A percentile compares a stretch with the other conserved stretches of the same genome.
These are phyloP conservation scores for Arachnomyces sp. DNA, from an alignment of 2,329 filamentous ascomycete genomes.

Conservation along the genomic window DNA sequence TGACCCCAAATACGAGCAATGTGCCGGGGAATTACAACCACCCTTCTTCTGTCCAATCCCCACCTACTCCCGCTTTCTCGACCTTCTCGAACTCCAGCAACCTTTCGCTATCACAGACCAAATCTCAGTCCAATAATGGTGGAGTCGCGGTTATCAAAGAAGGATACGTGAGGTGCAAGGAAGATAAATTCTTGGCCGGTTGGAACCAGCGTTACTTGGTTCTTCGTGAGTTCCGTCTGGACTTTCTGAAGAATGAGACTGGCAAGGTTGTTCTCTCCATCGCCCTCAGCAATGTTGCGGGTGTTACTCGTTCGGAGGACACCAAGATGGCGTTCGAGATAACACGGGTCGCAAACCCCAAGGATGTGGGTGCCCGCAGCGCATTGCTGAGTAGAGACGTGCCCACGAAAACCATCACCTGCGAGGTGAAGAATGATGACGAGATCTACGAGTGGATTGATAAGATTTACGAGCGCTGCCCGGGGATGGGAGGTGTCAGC, in stretches of 20 bases:
- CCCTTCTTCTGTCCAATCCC: conserved; percentile 62
- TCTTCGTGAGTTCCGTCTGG: conserved; percentile 82
- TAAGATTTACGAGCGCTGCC: conserved; percentile 91
- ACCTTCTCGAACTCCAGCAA: conserved; percentile 62
- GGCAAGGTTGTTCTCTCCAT: conserved; percentile 83
- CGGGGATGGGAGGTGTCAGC: conserved; percentile 94
- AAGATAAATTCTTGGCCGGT: conserved; percentile 68
- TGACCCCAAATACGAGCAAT: conserved; percentile 61
- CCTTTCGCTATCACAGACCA: conserved; percentile 55
- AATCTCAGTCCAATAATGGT: conserved; percentile 54
- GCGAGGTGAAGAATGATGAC: conserved; percentile 89
- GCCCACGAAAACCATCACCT: conserved; percentile 73
- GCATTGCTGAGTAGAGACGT: conserved; percentile 73
- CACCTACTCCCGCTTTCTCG: conserved; percentile 55
- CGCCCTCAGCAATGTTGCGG: conserved; percentile 75
- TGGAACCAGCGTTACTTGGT: conserved; percentile 91
- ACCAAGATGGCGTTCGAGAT: conserved; percentile 92
- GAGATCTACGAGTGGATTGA: conserved; percentile 99
- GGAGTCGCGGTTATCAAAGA: conserved; percentile 67
- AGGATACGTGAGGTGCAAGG: conserved; percentile 55
- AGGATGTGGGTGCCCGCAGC: conserved; percentile 55
- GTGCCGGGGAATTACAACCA: conserved; percentile 60
- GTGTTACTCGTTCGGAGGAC: conserved; percentile 83
- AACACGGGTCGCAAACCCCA: conserved; percentile 55
- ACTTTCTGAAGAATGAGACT: conserved; percentile 87